A percentile compares a stretch with the other conserved stretches of the same genome.
Conservation (phyloP, 331 rosid genomes). For the Arachis monticola region DNA sequence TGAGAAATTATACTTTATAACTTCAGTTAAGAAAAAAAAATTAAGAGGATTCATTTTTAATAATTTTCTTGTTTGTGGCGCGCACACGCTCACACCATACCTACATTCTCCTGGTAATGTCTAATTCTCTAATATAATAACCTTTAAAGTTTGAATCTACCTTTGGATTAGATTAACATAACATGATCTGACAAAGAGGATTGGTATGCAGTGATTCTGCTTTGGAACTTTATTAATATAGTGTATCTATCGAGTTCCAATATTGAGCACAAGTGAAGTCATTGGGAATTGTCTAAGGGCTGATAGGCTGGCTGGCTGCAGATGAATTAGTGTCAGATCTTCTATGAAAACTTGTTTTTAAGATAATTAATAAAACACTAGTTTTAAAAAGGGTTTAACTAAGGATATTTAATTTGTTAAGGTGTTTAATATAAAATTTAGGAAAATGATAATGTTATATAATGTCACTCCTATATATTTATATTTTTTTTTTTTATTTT, state of each 20-base stretch:
- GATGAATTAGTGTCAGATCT: constrained; percentile 35
- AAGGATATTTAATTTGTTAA: no score
- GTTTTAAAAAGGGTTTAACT: no score
- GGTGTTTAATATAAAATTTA: no score
- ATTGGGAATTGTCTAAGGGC: constrained; percentile 50
- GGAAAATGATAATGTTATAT: no score
- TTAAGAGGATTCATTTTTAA: not conserved
- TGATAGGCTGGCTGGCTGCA: constrained; percentile 38
- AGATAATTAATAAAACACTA: no score
- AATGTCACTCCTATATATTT: no score
- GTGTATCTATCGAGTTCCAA: constrained; percentile 61
- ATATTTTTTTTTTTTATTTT: no score
- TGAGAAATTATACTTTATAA: no score
- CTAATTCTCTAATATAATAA: constrained; percentile 9
- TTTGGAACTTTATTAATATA: constrained; percentile 35
- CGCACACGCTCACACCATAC: not conserved
- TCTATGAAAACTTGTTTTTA: constrained; percentile 19
- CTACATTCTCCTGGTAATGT: constrained; percentile 11
- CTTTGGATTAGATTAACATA: constrained; percentile 41
- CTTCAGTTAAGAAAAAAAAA: no score
- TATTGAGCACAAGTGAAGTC: constrained; percentile 42
- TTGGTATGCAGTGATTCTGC: constrained; percentile 49
- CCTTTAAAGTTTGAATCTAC: not conserved
- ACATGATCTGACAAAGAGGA: constrained; percentile 42
- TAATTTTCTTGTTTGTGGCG: not conserved